Percentiles rank a stretch among this genome's conserved stretches.
Conservation (phyloP, 192 early-diverging fungal species). For the Podila clonocystis region DNA sequence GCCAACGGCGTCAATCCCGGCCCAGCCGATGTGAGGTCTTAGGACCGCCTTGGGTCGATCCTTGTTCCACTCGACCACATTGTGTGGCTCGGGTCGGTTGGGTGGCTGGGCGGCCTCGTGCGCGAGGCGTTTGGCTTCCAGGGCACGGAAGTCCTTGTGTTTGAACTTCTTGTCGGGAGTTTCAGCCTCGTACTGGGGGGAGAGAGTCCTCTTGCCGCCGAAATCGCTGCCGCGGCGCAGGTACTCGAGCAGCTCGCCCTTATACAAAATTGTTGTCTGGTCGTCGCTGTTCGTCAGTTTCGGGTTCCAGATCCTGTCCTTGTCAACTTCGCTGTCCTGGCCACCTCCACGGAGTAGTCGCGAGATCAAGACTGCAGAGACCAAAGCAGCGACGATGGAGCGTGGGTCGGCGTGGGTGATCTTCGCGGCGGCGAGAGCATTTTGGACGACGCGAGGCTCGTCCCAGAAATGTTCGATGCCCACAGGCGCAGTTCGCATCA, state of each 20-base stretch:
- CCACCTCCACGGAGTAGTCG: constrained; percentile 44
- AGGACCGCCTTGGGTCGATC: constrained; percentile 14
- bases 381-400: constrained; percentile 38
- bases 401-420: constrained; percentile 56
- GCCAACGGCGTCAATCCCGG: constrained; percentile 37
- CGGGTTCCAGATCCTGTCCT: constrained; percentile 14
- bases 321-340: background rate
- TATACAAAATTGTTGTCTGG: background rate
- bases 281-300: background rate
- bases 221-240: constrained; percentile 28
- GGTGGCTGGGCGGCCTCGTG: background rate
- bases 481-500: constrained; percentile 52
- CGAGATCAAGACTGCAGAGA: constrained; percentile 48
- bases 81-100: background rate
- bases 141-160: constrained; percentile 12
- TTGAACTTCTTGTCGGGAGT: constrained; percentile 8
- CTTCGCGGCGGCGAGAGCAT: constrained; percentile 53
- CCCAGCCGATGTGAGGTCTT: constrained; percentile 32
- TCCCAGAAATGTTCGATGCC: constrained; percentile 52
- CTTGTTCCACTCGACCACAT: constrained; percentile 4
- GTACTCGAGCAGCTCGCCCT: constrained; percentile 7
- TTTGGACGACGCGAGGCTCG: constrained; percentile 46
- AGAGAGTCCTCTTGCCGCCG: constrained; percentile 7
- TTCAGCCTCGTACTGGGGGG: constrained; percentile 20
- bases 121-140: background rate